Evolutionary conservation across 495 filamentous ascomycete species (phyloP).

Genomic region (Xylaria bambusicola): DNA sequence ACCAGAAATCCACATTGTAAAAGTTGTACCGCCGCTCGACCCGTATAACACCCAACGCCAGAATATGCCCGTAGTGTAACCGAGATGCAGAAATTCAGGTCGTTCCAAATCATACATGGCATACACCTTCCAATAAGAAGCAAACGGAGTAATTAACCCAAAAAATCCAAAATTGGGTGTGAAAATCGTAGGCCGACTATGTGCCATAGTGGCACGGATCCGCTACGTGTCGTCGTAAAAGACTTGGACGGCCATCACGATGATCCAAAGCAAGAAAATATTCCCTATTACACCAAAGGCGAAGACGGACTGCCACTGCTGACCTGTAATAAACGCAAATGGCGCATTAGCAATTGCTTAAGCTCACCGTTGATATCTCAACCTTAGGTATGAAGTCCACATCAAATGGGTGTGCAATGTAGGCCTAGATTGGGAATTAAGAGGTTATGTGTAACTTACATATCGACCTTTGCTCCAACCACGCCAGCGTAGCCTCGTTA

Average conservation of each 20-base stretch:
- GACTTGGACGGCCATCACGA: conserved; percentile 89
- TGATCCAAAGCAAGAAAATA: conserved; percentile 92
- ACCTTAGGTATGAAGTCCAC: too few species aligned
- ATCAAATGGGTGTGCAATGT: too few species aligned
- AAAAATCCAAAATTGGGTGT: background rate
- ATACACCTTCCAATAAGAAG: too few species aligned
- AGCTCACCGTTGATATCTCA: too few species aligned
- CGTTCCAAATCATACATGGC: conserved; percentile 3
- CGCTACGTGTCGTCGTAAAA: conserved; percentile 55
- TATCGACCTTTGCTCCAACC: conserved; percentile 83
- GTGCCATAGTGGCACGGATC: background rate
- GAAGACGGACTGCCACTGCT: conserved; percentile 64
- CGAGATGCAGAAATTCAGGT: background rate
- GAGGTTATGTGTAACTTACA: conserved; percentile 66
- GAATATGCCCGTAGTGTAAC: background rate
- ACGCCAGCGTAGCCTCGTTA: conserved; percentile 74
- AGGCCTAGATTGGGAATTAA: too few species aligned
- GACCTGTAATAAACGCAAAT: conserved; percentile 33
- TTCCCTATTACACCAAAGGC: conserved; percentile 74
- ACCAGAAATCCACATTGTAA: too few species aligned
- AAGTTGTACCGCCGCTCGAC: too few species aligned
- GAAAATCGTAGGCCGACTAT: background rate
- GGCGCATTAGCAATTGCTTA: too few species aligned
- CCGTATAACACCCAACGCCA: conserved; percentile 10
- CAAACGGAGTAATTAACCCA: background rate